Conservation (phyloP, 345 rosid genomes). For the Viola odorata region DNA sequence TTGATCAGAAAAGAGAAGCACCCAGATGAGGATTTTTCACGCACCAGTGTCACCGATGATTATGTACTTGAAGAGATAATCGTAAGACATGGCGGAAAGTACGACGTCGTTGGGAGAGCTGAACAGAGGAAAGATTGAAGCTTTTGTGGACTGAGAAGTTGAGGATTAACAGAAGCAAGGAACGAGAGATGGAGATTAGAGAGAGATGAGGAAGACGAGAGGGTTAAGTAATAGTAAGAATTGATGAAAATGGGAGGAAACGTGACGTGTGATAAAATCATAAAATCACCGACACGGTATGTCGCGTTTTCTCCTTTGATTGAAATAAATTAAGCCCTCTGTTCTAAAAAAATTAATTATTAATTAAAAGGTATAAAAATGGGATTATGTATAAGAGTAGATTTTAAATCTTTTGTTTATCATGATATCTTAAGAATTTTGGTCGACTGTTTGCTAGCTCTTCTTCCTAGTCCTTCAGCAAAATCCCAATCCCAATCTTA, state of each 20-base stretch:
- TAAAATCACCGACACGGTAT: not conserved
- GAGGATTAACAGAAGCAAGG: not conserved
- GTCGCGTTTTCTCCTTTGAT: not conserved
- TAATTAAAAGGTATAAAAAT: too few relatives aligned
- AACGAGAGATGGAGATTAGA: not conserved
- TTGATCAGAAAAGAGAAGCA: not conserved
- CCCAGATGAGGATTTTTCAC: not conserved
- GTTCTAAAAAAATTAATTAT: too few relatives aligned
- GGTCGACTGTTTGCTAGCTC: too few relatives aligned
- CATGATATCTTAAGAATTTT: too few relatives aligned
- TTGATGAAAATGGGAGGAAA: too few relatives aligned
- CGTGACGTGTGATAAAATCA: not conserved
- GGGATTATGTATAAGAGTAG: too few relatives aligned
- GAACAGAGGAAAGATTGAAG: not conserved
- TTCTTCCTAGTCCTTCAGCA: too few relatives aligned
- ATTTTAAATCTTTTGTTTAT: too few relatives aligned
- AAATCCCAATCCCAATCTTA: too few relatives aligned
- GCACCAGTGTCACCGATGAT: constrained; percentile 59
- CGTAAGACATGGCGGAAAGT: constrained; percentile 45
- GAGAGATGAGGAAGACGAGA: not conserved
- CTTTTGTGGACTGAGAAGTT: not conserved
- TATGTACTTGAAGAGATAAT: constrained; percentile 66
- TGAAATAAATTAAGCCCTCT: not conserved
- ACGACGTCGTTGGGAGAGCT: too few relatives aligned
- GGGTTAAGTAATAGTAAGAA: too few relatives aligned